Conservation (phyloP, 1,284 basidiomycete genomes). For the Ustanciosporium gigantosporum region DNA sequence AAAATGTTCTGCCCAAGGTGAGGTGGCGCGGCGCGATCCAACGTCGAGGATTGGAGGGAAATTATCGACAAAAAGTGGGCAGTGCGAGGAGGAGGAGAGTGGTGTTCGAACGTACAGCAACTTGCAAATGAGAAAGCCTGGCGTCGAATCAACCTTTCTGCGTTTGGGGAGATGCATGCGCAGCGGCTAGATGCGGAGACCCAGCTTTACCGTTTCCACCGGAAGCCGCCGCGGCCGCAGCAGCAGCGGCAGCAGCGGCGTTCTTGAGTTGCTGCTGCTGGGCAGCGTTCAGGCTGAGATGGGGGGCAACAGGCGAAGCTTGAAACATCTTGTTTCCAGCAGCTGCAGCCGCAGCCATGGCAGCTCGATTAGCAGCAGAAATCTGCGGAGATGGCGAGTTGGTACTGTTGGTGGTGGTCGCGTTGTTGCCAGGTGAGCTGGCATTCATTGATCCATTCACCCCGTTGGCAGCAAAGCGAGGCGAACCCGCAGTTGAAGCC, state of each 20-base stretch:
- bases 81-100: no score
- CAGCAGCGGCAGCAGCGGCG: slow-evolving; percentile 12
- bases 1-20: no score
- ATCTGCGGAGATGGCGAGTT: slow-evolving; percentile 41
- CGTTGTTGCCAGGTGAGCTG: slow-evolving; percentile 28
- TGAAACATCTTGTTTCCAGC: no score
- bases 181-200: slow-evolving; percentile 22
- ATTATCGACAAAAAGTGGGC: no score
- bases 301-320: slow-evolving; percentile 29
- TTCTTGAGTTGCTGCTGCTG: slow-evolving; percentile 38
- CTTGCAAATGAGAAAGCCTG: no score
- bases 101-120: no score
- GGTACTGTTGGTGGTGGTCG: slow-evolving; percentile 27
- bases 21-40: no score
- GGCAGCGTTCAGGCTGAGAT: slow-evolving; percentile 22
- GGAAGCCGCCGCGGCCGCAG: slow-evolving; percentile 20
- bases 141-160: slow-evolving; percentile 27
- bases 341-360: slow-evolving; percentile 30
- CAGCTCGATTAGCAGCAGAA: slow-evolving; percentile 33
- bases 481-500: slow-evolving; percentile 36
- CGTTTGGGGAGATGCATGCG: slow-evolving; percentile 28
- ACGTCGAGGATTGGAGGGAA: no score
- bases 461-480: slow-evolving; percentile 31
- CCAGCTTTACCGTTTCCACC: slow-evolving; percentile 12
- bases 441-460: slow-evolving; percentile 22